Evolutionary conservation across 768 basidiomycete genomes (phyloP).

Genomic region (Leucocoprinus leucothites): DNA sequence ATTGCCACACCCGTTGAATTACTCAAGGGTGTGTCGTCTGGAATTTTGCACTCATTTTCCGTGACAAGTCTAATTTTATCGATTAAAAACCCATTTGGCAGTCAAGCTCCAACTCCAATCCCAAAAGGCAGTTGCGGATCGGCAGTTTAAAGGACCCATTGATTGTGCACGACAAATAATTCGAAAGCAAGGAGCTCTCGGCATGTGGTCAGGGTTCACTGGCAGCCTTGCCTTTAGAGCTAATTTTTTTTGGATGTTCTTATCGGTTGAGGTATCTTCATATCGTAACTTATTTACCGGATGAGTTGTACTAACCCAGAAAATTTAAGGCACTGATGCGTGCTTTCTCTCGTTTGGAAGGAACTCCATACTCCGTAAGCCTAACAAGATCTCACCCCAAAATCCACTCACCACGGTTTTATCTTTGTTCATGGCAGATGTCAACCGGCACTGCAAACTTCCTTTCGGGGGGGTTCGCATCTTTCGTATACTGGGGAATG

Average conservation of each 20-base stretch:
- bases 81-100: constrained; percentile 25
- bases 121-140: constrained; percentile 45
- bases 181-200: constrained; percentile 54
- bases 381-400: background rate
- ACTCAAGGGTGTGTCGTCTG: constrained; percentile 52
- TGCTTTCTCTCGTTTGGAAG: constrained; percentile 48
- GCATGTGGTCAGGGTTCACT: constrained; percentile 75
- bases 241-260: constrained; percentile 81
- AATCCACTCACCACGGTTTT: background rate
- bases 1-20: constrained; percentile 78
- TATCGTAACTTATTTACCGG: constrained; percentile 8
- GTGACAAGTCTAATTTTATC: constrained; percentile 50
- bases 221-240: constrained; percentile 70
- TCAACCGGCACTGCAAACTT: constrained; percentile 61
- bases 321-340: constrained; percentile 54
- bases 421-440: constrained; percentile 35
- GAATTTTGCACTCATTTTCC: constrained; percentile 9
- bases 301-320: constrained; percentile 16
- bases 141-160: constrained; percentile 62
- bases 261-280: constrained; percentile 54
- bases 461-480: constrained; percentile 59
- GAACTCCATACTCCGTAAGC: constrained; percentile 58
- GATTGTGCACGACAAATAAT: constrained; percentile 67
- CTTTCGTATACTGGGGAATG: constrained; percentile 65
- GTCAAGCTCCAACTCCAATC: constrained; percentile 70